phyloP scores from a whole-genome alignment of 495 filamentous ascomycete species.

The Trichoderma orchidacearum region DNA sequence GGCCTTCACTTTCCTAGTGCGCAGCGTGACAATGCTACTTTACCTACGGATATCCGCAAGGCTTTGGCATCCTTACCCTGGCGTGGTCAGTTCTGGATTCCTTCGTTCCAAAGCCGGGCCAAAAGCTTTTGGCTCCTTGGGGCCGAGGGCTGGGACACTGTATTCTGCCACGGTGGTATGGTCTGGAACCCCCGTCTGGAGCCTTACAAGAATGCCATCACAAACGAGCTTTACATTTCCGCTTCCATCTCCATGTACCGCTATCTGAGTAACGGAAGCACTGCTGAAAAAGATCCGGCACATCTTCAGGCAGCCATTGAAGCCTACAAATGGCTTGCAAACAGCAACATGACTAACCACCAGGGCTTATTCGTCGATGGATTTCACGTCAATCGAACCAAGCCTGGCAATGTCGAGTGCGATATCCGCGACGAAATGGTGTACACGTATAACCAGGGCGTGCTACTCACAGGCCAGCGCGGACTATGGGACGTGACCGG shows the following conservation, averaged over 20 bases:
- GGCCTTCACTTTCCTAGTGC: slow-evolving; percentile 13
- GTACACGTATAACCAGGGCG: slow-evolving; percentile 94
- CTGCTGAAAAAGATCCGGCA: slow-evolving; percentile 46
- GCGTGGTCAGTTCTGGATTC: slow-evolving; percentile 66
- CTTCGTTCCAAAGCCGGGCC: slow-evolving; percentile 72
- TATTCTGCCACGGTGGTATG: slow-evolving; percentile 82
- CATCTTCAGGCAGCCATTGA: slow-evolving; percentile 59
- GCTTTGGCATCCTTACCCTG: slow-evolving; percentile 30
- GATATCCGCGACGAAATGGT: slow-evolving; percentile 77
- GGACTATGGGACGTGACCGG: slow-evolving; percentile 69
- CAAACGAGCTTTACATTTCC: slow-evolving; percentile 80
- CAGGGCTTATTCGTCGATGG: slow-evolving; percentile 79
- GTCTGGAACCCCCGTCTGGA: slow-evolving; percentile 70
- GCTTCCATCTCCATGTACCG: slow-evolving; percentile 85
- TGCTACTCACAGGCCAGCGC: slow-evolving; percentile 73
- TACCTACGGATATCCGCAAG: slow-evolving; percentile 3
- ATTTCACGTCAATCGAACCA: slow-evolving; percentile 56
- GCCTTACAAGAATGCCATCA: slow-evolving; percentile 96
- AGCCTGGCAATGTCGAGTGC: slow-evolving; percentile 46
- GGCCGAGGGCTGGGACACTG: slow-evolving; percentile 64
- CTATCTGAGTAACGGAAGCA: slow-evolving; percentile 69
- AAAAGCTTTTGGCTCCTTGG: slow-evolving; percentile 84
- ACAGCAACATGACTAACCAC: slow-evolving; percentile 67
- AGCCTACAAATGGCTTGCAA: slow-evolving; percentile 69
- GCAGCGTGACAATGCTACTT: neutral